Conservation (phyloP, 2,329 filamentous ascomycete genomes). For the Sporothrix globosa region DNA sequence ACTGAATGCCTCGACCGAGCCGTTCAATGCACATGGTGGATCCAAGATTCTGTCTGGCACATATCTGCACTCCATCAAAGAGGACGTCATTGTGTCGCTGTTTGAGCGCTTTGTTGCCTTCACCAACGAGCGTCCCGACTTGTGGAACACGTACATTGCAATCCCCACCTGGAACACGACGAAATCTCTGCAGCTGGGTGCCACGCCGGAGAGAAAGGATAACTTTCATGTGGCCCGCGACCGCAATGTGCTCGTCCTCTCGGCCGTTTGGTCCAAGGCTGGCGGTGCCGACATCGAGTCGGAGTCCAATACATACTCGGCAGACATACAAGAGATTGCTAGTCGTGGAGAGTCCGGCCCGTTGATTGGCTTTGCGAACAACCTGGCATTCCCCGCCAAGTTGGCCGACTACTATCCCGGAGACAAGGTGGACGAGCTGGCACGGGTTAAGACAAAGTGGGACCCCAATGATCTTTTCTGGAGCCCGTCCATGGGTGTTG, state of each 20-base stretch:
- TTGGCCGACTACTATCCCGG: constrained; percentile 13
- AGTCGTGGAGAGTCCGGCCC: background rate
- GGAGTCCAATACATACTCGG: background rate
- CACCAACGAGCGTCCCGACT: constrained; percentile 15
- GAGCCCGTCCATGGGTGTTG: constrained; percentile 11
- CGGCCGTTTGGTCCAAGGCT: background rate
- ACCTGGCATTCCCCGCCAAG: constrained; percentile 20
- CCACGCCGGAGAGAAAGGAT: constrained; percentile 4
- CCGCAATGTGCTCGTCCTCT: background rate
- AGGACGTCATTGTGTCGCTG: constrained; percentile 13
- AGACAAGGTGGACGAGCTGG: constrained; percentile 12
- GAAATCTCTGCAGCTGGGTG: background rate
- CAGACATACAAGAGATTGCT: background rate
- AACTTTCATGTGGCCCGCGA: constrained; percentile 18
- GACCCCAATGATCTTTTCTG: constrained; percentile 24
- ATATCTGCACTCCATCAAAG: background rate
- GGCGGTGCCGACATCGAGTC: background rate
- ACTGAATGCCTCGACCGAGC: constrained; percentile 2
- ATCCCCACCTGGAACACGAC: constrained; percentile 25
- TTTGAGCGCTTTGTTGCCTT: constrained; percentile 22
- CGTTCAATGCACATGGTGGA: background rate
- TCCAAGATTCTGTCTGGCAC: constrained; percentile 9
- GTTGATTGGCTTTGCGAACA: constrained; percentile 20
- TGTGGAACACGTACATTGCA: background rate
- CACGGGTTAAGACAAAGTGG: constrained; percentile 12